A percentile compares a stretch with the other conserved stretches of the same genome.
Conservation (phyloP, 1,139 yeast genomes). For the Lodderomyces metapsilosis region DNA sequence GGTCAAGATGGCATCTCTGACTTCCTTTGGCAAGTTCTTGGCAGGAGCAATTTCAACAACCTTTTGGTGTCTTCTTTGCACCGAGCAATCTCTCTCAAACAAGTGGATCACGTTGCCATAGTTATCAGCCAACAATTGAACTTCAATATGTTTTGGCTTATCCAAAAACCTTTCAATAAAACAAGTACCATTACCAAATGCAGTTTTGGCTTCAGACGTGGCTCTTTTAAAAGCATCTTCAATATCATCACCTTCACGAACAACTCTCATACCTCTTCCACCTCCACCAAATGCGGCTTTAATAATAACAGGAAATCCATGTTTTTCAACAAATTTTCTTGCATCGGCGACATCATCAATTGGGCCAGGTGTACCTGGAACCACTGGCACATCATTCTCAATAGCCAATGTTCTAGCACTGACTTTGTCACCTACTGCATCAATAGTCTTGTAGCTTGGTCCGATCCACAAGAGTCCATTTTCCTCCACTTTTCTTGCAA, state of each 20-base stretch:
- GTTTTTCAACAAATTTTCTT: constrained; percentile 65
- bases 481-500: constrained; percentile 88
- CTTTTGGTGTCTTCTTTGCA: constrained; percentile 98
- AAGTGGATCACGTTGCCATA: constrained; percentile 94
- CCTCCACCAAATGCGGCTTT: constrained; percentile 99
- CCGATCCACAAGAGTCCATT: constrained; percentile 97
- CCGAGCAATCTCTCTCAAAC: constrained; percentile 98
- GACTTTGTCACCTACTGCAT: constrained; percentile 97
- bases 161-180: constrained; percentile 94
- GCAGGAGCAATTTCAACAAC: constrained; percentile 99
- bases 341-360: constrained; percentile 82
- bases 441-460: constrained; percentile 85
- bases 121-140: constrained; percentile 89
- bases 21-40: constrained; percentile 73
- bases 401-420: constrained; percentile 88
- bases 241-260: constrained; percentile 92
- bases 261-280: constrained; percentile 99
- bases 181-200: constrained; percentile 98
- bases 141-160: constrained; percentile 97
- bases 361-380: constrained; percentile 98
- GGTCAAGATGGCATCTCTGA: constrained; percentile 85
- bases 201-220: constrained; percentile 87
- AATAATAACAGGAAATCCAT: constrained; percentile 95
- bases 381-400: constrained; percentile 82
- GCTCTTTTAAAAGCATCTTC: constrained; percentile 93